phyloP scores from a whole-genome alignment of 495 filamentous ascomycete genomes.

The Tuber calosporum region DNA sequence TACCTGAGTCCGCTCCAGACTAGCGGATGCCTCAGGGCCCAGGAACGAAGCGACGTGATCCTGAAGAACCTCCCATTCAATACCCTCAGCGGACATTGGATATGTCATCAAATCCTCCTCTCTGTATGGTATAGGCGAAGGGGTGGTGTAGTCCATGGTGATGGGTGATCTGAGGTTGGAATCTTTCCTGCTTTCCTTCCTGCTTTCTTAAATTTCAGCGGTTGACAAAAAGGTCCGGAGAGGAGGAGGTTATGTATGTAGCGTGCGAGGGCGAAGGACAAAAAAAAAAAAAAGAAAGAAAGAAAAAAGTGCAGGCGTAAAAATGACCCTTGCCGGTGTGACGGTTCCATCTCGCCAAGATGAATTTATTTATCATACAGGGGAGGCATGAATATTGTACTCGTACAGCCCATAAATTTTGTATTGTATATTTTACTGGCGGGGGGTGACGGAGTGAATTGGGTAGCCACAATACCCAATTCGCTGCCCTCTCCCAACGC shows the following conservation, averaged over 20 bases:
- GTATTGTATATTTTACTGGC: too few relatives aligned
- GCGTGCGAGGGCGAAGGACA: too few relatives aligned
- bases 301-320: not conserved
- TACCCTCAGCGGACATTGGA: slow-evolving; percentile 16
- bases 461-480: too few relatives aligned
- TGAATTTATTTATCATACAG: too few relatives aligned
- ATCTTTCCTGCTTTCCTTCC: not conserved
- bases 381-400: too few relatives aligned
- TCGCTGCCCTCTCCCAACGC: too few relatives aligned
- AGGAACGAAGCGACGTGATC: slow-evolving; percentile 20
- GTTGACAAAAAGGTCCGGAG: not conserved
- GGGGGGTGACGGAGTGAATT: too few relatives aligned
- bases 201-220: not conserved
- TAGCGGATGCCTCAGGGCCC: slow-evolving; percentile 19
- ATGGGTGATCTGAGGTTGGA: not conserved
- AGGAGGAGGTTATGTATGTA: too few relatives aligned
- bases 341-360: too few relatives aligned
- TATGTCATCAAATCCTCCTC: slow-evolving; percentile 19
- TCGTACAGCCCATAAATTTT: too few relatives aligned
- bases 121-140: not conserved
- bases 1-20: slow-evolving; percentile 17
- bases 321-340: too few relatives aligned
- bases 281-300: not conserved
- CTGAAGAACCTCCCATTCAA: slow-evolving; percentile 23
- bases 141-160: slow-evolving; percentile 1